Base-by-base conservation (phyloP, 108 stramenopile genomes). In the Cyclostephanos invisitatus region DNA sequence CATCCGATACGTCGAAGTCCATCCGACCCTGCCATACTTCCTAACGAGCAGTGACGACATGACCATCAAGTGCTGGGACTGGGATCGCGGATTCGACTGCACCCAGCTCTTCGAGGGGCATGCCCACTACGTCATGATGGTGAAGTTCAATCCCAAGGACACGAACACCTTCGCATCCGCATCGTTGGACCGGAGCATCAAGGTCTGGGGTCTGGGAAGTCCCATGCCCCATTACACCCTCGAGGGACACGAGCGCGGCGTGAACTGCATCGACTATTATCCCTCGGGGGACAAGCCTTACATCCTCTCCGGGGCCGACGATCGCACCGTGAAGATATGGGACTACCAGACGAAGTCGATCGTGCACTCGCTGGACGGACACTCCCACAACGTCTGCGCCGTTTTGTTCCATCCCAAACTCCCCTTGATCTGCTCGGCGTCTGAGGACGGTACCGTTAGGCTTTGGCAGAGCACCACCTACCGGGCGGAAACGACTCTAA, bases 91-190 rank as follows among this genome's bases (percentile, higher is more conserved):
- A 32, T 98, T 96, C 74, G 96, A 97, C 59, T 97, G 96, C 83
- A 95, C 91, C 2, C 93, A 96, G 82, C 61, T 89, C 62, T 98
- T 96, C 65, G 99, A 98, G 80, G 99, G 99, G 42, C 99, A 99
- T 85, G 84, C 92, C 11, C 99, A 99, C 73, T 99, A 98, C 64
- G 99, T 99, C 61, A 99, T 99, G 99, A 96, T 96, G 93, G 93
- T 97, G 70, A 96, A 95, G 80, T 94, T 98, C 86, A 99, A 99
- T 79, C 97, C 96, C 62, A 98, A 98, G 85, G 99, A 99, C 81
- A 95, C 96, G 66, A 98, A 98, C 69, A 98, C 98, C 47, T 99
- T 99, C 68, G 99, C 99, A 10, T 89, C 87, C 18, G 99, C 99
- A 20, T 94, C 92, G 61, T 86, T 99, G 72, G 99, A 99, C 90